phyloP scores from a whole-genome alignment of 108 stramenopile genomes.

The Cyclostephanos invisitatus region DNA sequence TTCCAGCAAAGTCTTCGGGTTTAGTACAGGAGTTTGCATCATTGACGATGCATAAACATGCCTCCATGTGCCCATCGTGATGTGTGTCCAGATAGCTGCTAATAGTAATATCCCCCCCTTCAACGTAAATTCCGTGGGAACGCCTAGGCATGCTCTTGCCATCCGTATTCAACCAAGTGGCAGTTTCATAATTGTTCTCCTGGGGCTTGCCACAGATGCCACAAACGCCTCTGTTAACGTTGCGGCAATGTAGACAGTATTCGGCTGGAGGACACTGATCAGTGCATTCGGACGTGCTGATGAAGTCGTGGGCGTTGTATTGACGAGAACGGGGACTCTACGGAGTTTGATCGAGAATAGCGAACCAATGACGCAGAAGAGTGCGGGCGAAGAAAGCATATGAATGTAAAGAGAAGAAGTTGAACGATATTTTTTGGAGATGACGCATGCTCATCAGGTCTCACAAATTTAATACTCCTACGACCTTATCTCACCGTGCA shows the following conservation, averaged over 20 bases:
- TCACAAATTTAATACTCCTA: too few species aligned
- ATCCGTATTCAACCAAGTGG: slow-evolving; percentile 18
- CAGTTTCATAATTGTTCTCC: not conserved
- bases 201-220: slow-evolving; percentile 18
- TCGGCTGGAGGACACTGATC: slow-evolving; percentile 26
- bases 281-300: not conserved
- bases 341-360: too few species aligned
- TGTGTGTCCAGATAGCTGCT: slow-evolving; percentile 20
- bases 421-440: too few species aligned
- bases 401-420: too few species aligned
- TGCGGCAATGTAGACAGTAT: slow-evolving; percentile 42
- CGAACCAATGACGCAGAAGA: too few species aligned
- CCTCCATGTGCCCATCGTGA: slow-evolving; percentile 46
- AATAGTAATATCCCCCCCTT: slow-evolving; percentile 25
- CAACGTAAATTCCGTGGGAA: slow-evolving; percentile 20
- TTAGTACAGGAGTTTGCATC: slow-evolving; percentile 9
- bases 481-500: too few species aligned
- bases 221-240: slow-evolving; percentile 30
- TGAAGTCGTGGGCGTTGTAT: too few species aligned
- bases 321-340: too few species aligned
- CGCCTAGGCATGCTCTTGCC: slow-evolving; percentile 34
- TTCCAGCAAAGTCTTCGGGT: slow-evolving; percentile 33
- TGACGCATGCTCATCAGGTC: too few species aligned
- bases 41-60: slow-evolving; percentile 10
- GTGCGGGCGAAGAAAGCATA: too few species aligned